Evolutionary conservation across 1,284 basidiomycete genomes (phyloP).

Genomic region (Porodaedalea pini): DNA sequence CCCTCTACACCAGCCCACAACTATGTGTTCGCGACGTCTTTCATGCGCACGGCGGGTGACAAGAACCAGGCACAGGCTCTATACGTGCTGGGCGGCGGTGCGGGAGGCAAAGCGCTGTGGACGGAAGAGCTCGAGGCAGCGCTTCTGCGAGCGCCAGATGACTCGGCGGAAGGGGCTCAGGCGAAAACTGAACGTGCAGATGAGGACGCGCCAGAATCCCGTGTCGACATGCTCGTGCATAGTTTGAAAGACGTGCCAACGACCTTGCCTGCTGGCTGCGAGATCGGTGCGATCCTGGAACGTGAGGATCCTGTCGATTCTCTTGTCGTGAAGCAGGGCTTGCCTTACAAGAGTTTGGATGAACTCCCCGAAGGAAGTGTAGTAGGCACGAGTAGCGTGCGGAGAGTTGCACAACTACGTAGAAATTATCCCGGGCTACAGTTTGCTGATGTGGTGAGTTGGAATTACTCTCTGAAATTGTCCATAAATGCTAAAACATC

Average conservation of each 20-base stretch:
- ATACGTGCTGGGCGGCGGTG: constrained; percentile 58
- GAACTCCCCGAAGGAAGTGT: constrained; percentile 88
- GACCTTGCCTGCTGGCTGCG: constrained; percentile 76
- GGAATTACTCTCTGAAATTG: constrained; percentile 8
- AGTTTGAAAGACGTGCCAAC: constrained; percentile 95
- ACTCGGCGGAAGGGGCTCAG: not conserved
- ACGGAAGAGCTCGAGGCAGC: constrained; percentile 92
- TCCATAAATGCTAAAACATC: constrained; percentile 15
- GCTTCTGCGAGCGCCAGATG: constrained; percentile 34
- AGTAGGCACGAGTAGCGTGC: constrained; percentile 92
- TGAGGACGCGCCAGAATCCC: constrained; percentile 37
- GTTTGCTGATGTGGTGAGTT: constrained; percentile 87
- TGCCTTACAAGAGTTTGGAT: constrained; percentile 71
- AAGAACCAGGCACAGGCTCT: constrained; percentile 83
- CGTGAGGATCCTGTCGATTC: constrained; percentile 90
- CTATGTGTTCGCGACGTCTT: constrained; percentile 62
- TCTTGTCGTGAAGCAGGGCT: constrained; percentile 80
- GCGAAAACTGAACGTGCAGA: constrained; percentile 26
- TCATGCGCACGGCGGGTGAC: constrained; percentile 91
- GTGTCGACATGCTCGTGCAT: constrained; percentile 92
- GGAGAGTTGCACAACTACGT: constrained; percentile 89
- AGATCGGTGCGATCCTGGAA: constrained; percentile 82
- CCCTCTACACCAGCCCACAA: constrained; percentile 30
- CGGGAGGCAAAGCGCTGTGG: constrained; percentile 81
- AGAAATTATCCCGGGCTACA: constrained; percentile 75